Base-by-base conservation (phyloP, 352 stramenopile genomes). In the Pilasporangium apinafurcum region DNA sequence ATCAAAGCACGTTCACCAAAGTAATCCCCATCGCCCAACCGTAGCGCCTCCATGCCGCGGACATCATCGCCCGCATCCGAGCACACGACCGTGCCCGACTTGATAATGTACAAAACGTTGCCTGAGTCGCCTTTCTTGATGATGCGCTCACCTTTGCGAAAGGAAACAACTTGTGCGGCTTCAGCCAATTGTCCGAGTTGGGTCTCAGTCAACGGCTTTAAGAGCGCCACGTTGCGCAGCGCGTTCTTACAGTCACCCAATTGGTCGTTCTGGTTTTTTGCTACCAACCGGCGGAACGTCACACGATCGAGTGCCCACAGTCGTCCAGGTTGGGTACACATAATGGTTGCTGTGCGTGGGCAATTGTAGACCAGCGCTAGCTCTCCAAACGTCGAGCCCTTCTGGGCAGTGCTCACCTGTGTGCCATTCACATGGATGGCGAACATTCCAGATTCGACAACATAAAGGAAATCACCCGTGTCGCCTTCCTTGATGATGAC, bases 351-450 rank as follows among this genome's bases (percentile, higher is more conserved):
- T 20, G 92, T 92, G 26, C 95, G 70, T n/a, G 94, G 95, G 37
- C 86, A 86, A 59, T 97, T 97, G 68, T 98, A 98, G 51, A 98
- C 77, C 14, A 99, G 70, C 4, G 95, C 93, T 7, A 98, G 59
- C 60, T 99, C 96, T 35, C 95, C 95, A 50, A 98, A 98, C 7
- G 80, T 95, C 16, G 74, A 82, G 29, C 88, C 88, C 4, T 67
- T 63, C 39, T 84, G 68, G 13, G 74, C 86, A 0, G 72, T 60
- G 26, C 81, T 82, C 8, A 97, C 77, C 28, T 87, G 59, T 24
- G 83, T 73, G 14, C 75, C 83, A 26, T 91, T 70, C 3, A 97
- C 83, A 14, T 72, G 76, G 59, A 97, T 91, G 44, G 73, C 83
- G 41, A 96, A 95, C 10, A 79, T 67, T 16, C 92, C 92, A 5